These are phyloP conservation scores for Suillus plorans DNA, from an alignment of 768 basidiomycete genomes.

Conservation along the genomic window DNA sequence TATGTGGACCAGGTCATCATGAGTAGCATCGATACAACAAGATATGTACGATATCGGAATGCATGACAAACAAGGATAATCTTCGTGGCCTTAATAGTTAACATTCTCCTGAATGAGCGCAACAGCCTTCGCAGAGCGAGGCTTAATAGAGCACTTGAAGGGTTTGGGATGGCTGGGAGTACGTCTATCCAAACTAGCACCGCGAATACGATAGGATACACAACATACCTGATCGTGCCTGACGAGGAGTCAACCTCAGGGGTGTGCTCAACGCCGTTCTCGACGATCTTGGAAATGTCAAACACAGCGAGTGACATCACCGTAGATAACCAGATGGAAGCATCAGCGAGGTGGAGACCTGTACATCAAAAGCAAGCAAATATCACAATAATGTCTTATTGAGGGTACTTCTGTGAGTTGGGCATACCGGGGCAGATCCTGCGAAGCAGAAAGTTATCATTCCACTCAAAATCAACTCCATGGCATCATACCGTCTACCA, in stretches of 20 bases:
- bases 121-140: slow-evolving; percentile 49
- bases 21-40: neutral
- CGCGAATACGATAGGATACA: neutral
- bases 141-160: slow-evolving; percentile 52
- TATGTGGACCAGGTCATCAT: neutral
- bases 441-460: slow-evolving; percentile 6
- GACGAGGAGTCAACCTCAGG: slow-evolving; percentile 51
- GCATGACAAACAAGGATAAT: neutral
- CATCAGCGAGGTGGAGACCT: slow-evolving; percentile 46
- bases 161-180: neutral
- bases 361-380: slow-evolving; percentile 18
- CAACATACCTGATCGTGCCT: slow-evolving; percentile 51
- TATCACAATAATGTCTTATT: slow-evolving; percentile 17
- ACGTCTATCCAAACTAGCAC: neutral
- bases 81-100: slow-evolving; percentile 1
- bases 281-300: slow-evolving; percentile 37
- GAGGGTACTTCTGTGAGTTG: neutral
- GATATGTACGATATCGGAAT: neutral
- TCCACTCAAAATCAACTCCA: slow-evolving; percentile 7
- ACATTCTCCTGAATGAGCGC: slow-evolving; percentile 45
- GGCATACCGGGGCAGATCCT: slow-evolving; percentile 30
- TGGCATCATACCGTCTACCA: slow-evolving; percentile 52
- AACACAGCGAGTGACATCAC: slow-evolving; percentile 43
- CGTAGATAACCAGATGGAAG: slow-evolving; percentile 39
- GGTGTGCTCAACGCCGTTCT: slow-evolving; percentile 39